Conservation (phyloP, 1,284 basidiomycete genomes). For the Cystobasidiaceae sp. region DNA sequence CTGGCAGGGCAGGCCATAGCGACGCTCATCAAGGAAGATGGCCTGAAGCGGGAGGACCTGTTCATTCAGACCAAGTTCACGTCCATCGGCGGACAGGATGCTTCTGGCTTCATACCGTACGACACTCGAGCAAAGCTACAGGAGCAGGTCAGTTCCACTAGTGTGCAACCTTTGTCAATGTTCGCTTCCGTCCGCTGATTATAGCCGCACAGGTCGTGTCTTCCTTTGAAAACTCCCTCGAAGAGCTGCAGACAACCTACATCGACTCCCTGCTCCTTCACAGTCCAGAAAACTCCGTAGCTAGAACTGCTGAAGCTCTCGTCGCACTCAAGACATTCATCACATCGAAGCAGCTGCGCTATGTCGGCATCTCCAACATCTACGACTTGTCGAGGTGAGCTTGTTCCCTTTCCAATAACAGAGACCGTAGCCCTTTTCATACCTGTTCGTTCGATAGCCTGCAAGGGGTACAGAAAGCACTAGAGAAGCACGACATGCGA, state of each 20-base stretch:
- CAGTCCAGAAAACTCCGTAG: constrained; percentile 59
- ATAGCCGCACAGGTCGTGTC: constrained; percentile 49
- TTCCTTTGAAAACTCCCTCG: constrained; percentile 62
- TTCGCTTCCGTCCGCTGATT: background rate
- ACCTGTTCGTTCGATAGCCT: background rate
- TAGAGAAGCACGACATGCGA: constrained; percentile 63
- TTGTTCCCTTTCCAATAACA: background rate
- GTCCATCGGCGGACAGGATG: constrained; percentile 64
- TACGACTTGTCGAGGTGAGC: constrained; percentile 47
- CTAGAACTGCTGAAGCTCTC: constrained; percentile 51
- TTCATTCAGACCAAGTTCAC: constrained; percentile 79
- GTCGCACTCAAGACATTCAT: background rate
- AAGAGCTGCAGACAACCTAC: constrained; percentile 62
- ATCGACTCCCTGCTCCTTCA: constrained; percentile 72
- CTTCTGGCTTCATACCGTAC: constrained; percentile 64
- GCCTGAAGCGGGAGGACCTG: constrained; percentile 58
- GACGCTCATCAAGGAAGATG: constrained; percentile 54
- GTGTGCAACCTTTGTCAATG: background rate
- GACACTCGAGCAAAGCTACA: constrained; percentile 55
- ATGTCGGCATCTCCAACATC: constrained; percentile 69
- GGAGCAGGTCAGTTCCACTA: constrained; percentile 50
- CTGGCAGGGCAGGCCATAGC: constrained; percentile 68
- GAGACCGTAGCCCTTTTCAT: background rate
- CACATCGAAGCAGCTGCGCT: constrained; percentile 45
- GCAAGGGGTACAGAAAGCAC: constrained; percentile 31